Evolutionary conservation across 768 basidiomycete species (phyloP).

Genomic region (Agaricus blazei): DNA sequence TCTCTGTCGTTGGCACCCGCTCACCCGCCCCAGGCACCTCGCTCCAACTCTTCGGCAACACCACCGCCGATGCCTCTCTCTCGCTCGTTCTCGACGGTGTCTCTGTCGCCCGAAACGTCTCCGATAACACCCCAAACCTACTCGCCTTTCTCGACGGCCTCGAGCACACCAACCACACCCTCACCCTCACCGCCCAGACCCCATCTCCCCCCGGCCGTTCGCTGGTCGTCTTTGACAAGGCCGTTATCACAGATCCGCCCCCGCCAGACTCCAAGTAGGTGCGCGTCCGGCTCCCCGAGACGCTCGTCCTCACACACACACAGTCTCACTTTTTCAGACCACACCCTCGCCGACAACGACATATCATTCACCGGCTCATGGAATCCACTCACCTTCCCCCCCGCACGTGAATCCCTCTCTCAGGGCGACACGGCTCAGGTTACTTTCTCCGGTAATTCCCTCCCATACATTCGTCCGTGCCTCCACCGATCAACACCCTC

Average conservation of each 20-base stretch:
- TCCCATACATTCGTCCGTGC: not conserved
- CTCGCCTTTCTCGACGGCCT: conserved; percentile 49
- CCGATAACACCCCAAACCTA: conserved; percentile 24
- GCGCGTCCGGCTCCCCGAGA: too few relatives aligned
- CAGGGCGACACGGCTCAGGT: conserved; percentile 39
- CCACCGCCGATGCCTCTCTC: conserved; percentile 35
- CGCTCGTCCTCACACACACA: too few relatives aligned
- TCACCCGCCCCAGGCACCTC: conserved; percentile 47
- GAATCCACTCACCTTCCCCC: conserved; percentile 23
- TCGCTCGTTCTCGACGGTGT: conserved; percentile 48
- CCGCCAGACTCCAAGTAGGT: conserved; percentile 26
- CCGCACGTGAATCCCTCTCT: conserved; percentile 24
- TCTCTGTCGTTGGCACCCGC: not conserved
- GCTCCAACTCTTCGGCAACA: conserved; percentile 54
- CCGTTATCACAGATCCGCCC: conserved; percentile 39
- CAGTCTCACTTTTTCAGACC: conserved; percentile 29
- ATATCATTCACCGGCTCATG: conserved; percentile 55
- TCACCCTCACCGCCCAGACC: conserved; percentile 48
- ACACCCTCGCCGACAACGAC: conserved; percentile 36
- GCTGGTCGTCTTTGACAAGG: conserved; percentile 53
- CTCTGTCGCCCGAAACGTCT: conserved; percentile 18
- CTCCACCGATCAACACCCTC: not conserved
- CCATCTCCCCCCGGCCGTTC: conserved; percentile 23
- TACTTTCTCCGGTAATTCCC: conserved; percentile 39
- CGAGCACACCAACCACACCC: conserved; percentile 42